phyloP scores from a whole-genome alignment of 2,329 filamentous ascomycete species.

The Trematosphaeria pertusa region DNA sequence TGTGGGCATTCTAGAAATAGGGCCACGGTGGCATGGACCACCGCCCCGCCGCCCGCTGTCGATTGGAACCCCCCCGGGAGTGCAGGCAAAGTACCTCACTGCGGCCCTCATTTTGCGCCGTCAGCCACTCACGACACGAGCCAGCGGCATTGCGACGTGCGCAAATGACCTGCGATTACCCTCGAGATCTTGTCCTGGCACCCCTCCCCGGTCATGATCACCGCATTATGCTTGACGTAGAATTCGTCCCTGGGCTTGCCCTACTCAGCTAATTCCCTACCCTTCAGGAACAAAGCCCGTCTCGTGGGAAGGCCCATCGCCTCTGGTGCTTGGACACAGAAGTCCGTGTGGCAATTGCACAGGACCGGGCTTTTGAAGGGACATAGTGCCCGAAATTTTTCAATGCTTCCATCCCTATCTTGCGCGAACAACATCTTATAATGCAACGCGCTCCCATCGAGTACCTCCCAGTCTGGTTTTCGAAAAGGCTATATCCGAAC shows the following conservation, averaged over 20 bases:
- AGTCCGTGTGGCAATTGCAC: constrained; percentile 53
- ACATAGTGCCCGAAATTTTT: constrained; percentile 47
- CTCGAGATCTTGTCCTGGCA: constrained; percentile 48
- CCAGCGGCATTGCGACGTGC: constrained; percentile 43
- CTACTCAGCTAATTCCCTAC: constrained; percentile 50
- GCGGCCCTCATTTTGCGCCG: constrained; percentile 46
- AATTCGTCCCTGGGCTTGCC: constrained; percentile 50
- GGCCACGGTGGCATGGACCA: constrained; percentile 39
- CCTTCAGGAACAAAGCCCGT: constrained; percentile 53
- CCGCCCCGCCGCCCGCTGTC: constrained; percentile 31
- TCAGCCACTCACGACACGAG: constrained; percentile 51
- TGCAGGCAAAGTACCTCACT: constrained; percentile 40
- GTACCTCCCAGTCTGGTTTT: constrained; percentile 40
- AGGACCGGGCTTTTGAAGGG: constrained; percentile 47
- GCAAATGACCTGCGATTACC: constrained; percentile 45
- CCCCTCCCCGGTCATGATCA: constrained; percentile 50
- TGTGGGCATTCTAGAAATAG: constrained; percentile 52
- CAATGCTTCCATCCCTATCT: constrained; percentile 48
- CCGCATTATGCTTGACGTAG: constrained; percentile 55
- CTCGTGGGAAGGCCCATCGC: constrained; percentile 49
- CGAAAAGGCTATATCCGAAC: constrained; percentile 48
- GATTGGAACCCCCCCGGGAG: too few relatives aligned
- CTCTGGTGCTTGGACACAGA: constrained; percentile 48
- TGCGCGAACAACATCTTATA: constrained; percentile 47
- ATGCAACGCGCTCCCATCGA: constrained; percentile 46